Base-by-base conservation (phyloP, 768 basidiomycete species). In the Suillus cothurnatus region DNA sequence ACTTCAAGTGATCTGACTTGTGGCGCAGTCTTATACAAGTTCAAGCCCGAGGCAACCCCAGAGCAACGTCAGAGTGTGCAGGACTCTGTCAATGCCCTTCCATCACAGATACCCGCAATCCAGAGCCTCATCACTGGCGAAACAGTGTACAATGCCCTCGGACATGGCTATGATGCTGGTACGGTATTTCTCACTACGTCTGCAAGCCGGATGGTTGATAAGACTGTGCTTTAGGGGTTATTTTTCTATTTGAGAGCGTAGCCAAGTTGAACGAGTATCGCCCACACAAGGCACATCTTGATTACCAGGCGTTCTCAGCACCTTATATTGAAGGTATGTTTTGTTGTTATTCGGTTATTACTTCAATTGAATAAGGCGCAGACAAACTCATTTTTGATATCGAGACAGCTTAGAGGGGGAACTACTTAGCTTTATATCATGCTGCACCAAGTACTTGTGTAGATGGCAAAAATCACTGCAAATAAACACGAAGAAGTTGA, bases 321-420 rank as follows among this genome's bases (percentile, higher is more conserved):
- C 71, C 69, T 23, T 68, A 63, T 31, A 11, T 76, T 41, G 52
- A 74, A 66, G 73, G 75, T 73, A 17, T 3, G 67, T 62, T 11
- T n/a, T 21, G 23, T 34, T 12, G 6, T 9, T 19, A 0, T 28
- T 43, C 7, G 2, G 38, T 28, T 26, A 11, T 39, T 50, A 19
- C 31, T 43, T 26, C 53, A 34, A 55, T 36, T 6, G 9, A 61
- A 11, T n/a, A 17, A 21, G 61, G 56, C 38, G 9, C 39, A 73
- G 74, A 77, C 21, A 64, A 62, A 61, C 32, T 75, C 6, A 68
- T 73, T 53, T 75, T 69, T 53, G 72, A 75, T 47, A 68, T 74
- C n/a, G 17, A 70, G 59, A 53, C 60, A 17, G 56, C 68, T 21
- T 62, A 63, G 68, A 61, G 21, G 34, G 34, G 36, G 53, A 34